A percentile compares a stretch with the other conserved stretches of the same genome.
Evolutionary conservation across 257 asterid species (phyloP).

Genomic region (Gentiana macrophylla): DNA sequence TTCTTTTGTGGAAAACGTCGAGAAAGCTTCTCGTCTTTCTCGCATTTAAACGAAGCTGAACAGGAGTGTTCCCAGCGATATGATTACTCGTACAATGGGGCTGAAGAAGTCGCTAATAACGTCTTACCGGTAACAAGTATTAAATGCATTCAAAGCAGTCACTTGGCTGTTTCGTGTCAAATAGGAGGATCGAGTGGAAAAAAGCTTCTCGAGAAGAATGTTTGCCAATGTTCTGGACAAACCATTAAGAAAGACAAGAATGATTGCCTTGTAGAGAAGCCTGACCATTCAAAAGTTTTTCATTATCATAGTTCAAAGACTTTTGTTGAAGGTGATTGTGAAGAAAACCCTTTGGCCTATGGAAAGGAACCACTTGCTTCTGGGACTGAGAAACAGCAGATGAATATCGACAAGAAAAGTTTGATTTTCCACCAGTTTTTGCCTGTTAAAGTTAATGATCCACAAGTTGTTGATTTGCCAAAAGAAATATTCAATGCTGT

Average conservation of each 20-base stretch:
- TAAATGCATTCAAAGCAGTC: slow-evolving; percentile 53
- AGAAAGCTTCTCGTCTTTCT: slow-evolving; percentile 42
- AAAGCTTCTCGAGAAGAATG: slow-evolving; percentile 7
- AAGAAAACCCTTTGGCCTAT: slow-evolving; percentile 8
- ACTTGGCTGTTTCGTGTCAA: slow-evolving; percentile 65
- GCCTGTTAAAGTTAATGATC: slow-evolving; percentile 7
- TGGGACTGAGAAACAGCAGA: slow-evolving; percentile 17
- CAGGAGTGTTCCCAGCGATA: slow-evolving; percentile 32
- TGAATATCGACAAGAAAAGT: neutral
- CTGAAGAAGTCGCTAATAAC: slow-evolving; percentile 8
- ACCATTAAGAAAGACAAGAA: neutral
- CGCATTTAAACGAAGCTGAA: slow-evolving; percentile 33
- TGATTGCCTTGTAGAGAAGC: slow-evolving; percentile 10
- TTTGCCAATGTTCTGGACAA: neutral
- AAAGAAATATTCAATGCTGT: slow-evolving; percentile 44
- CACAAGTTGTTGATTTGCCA: slow-evolving; percentile 12
- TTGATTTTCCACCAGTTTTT: slow-evolving; percentile 10
- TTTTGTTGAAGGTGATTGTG: neutral
- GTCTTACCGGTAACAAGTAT: slow-evolving; percentile 34
- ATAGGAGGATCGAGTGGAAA: slow-evolving; percentile 16
- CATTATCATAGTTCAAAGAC: slow-evolving; percentile 2
- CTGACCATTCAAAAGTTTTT: slow-evolving; percentile 3
- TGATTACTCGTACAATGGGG: slow-evolving; percentile 21
- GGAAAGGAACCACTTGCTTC: slow-evolving; percentile 18
- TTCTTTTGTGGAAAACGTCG: slow-evolving; percentile 53